Percentiles rank a stretch among this genome's conserved stretches.
These are phyloP conservation scores for Alnus glutinosa DNA, from an alignment of 306 rosid species.

Conservation along the genomic window DNA sequence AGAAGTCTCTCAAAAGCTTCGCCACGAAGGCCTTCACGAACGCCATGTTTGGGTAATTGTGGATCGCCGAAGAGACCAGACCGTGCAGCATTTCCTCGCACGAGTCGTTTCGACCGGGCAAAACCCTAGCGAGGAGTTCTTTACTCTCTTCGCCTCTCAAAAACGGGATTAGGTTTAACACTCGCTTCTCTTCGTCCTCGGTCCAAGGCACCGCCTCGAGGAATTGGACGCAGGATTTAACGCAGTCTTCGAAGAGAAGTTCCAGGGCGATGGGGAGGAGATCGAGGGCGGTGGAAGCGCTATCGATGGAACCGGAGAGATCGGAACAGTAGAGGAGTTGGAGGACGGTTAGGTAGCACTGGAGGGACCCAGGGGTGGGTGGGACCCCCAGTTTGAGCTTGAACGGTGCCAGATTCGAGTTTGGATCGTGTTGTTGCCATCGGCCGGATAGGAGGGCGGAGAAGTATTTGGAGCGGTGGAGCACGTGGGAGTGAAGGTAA, in stretches of 20 bases:
- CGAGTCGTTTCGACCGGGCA: conserved; percentile 47
- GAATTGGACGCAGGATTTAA: conserved; percentile 58
- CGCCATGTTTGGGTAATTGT: conserved; percentile 72
- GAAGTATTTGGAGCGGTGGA: conserved; percentile 80
- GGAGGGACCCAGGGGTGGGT: conserved; percentile 43
- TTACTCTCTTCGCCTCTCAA: conserved; percentile 67
- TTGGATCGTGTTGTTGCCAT: conserved; percentile 44
- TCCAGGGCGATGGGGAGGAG: conserved; percentile 80
- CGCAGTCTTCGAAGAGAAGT: conserved; percentile 82
- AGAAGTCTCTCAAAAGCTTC: conserved; percentile 71
- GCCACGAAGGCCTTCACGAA: conserved; percentile 89
- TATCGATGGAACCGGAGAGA: conserved; percentile 41
- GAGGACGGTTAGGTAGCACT: conserved; percentile 55
- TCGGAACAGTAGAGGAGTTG: conserved; percentile 66
- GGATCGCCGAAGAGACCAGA: conserved; percentile 51
- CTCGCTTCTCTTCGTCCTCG: conserved; percentile 76
- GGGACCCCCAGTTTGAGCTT: conserved; percentile 53
- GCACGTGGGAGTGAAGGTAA: conserved; percentile 65
- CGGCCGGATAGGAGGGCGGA: conserved; percentile 81
- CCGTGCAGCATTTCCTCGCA: conserved; percentile 77
- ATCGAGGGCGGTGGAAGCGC: conserved; percentile 64
- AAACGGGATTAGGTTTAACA: conserved; percentile 60
- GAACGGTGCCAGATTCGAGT: conserved; percentile 26
- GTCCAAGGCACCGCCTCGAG: conserved; percentile 97
- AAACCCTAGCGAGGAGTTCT: conserved; percentile 81